Evolutionary conservation across 257 asterid genomes (phyloP).

Genomic region (Solanum okadae): DNA sequence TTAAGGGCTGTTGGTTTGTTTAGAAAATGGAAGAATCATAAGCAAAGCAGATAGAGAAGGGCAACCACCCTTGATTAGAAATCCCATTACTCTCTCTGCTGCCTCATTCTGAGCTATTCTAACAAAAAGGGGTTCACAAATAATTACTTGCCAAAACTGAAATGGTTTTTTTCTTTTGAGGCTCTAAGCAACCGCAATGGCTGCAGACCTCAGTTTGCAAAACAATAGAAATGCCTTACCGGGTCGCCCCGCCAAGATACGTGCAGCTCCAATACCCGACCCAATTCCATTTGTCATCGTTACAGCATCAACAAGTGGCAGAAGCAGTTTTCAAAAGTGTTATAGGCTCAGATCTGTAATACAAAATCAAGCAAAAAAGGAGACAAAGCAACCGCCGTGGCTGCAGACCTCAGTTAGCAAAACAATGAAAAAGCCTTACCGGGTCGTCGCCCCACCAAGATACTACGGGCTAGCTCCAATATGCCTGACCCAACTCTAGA

Average conservation of each 20-base stretch:
- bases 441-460: neutral
- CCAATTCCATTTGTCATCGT: neutral
- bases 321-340: neutral
- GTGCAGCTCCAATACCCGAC: neutral
- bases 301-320: neutral
- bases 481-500: neutral
- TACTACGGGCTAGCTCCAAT: neutral
- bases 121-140: neutral
- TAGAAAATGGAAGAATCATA: neutral
- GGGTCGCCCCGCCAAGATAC: neutral
- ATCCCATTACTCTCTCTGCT: neutral
- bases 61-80: conserved; percentile 41
- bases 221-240: neutral
- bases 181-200: neutral
- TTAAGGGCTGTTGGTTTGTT: conserved; percentile 6
- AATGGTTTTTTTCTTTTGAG: neutral
- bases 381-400: neutral
- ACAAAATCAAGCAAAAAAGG: neutral
- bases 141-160: neutral
- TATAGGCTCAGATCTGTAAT: neutral
- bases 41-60: conserved; percentile 28
- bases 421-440: neutral
- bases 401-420: neutral
- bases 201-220: neutral
- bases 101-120: neutral